Conservation (phyloP, 139 green algal genomes). For the Chlorella sp. region DNA sequence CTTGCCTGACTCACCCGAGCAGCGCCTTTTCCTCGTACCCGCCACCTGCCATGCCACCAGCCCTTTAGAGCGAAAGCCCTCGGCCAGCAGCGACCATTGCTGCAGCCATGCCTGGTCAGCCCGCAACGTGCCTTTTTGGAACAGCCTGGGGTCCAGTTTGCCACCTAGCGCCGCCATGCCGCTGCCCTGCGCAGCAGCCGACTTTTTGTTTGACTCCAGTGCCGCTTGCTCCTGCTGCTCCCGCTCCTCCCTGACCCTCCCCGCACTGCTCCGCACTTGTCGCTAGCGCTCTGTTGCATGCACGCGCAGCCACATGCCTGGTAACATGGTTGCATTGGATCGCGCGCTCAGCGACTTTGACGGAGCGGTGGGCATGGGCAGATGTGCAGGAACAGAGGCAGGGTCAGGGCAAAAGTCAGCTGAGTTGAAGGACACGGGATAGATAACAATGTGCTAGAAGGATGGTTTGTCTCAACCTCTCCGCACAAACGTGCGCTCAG, state of each 20-base stretch:
- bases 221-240: not conserved
- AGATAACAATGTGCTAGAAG: too few relatives aligned
- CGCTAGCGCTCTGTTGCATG: not conserved
- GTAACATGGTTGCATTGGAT: too few relatives aligned
- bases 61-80: too few relatives aligned
- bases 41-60: too few relatives aligned
- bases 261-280: constrained; percentile 6
- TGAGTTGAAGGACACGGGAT: too few relatives aligned
- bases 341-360: too few relatives aligned
- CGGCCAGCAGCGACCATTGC: too few relatives aligned
- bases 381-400: too few relatives aligned
- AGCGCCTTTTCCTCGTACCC: too few relatives aligned
- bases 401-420: not conserved
- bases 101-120: too few relatives aligned
- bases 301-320: not conserved
- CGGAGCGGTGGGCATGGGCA: too few relatives aligned
- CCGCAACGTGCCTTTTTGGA: not conserved
- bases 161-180: not conserved
- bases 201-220: not conserved
- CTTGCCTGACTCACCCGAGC: too few relatives aligned
- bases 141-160: not conserved
- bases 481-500: constrained; percentile 48
- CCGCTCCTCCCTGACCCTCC: not conserved
- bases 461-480: constrained; percentile 15
- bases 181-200: not conserved